Evolutionary conservation across 495 filamentous ascomycete species (phyloP), one percentile per base, ranked within the genome.

Genomic region (Xylaria intraflava): DNA sequence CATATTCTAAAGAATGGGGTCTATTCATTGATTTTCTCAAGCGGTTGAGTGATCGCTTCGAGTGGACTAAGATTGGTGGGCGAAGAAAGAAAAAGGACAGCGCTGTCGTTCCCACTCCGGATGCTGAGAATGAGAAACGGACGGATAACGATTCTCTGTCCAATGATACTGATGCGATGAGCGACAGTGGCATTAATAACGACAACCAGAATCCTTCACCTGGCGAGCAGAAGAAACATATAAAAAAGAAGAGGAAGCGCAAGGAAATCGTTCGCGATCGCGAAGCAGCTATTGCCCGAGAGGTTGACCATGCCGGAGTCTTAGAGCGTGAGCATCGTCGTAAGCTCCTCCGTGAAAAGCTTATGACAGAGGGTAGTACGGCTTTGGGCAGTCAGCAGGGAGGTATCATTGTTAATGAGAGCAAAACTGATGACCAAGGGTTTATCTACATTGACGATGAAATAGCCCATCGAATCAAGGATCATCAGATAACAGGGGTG

Each of bases 351-450:
- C 77, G 78, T 44, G 60, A 66, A 44, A 66, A 61, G 26, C 49
- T 81, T 2, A 58, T 58, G 6, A 57, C 73, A 22, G 35, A 48
- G 38, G 72, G 73, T 23, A 66, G 57, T 19, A 68, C 70, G 38
- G 50, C 55, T 39, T 45, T 59, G 57, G 55, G 45, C 40, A 59
- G 46, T 49, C 51, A 51, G 30, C 38, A 58, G 35, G 27, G 71
- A 11, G 43, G 45, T 14, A 79, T 90, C 40, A 80, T 85, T 12
- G 80, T 93, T 57, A 90, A 87, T 61, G 82, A 84, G 49, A 79
- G 78, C n/a, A 83, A 87, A 50, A 72, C 76, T 8, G 80, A 81
- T 7, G 59, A 78, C 6, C 65, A 83, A 42, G 72, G 70, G 0
- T 69, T 81, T 26, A 70, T 81, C 20, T 78, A 76, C 41, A 59